These are phyloP conservation scores for Cucumis hystrix DNA, from an alignment of 306 rosid species.

Conservation along the genomic window DNA sequence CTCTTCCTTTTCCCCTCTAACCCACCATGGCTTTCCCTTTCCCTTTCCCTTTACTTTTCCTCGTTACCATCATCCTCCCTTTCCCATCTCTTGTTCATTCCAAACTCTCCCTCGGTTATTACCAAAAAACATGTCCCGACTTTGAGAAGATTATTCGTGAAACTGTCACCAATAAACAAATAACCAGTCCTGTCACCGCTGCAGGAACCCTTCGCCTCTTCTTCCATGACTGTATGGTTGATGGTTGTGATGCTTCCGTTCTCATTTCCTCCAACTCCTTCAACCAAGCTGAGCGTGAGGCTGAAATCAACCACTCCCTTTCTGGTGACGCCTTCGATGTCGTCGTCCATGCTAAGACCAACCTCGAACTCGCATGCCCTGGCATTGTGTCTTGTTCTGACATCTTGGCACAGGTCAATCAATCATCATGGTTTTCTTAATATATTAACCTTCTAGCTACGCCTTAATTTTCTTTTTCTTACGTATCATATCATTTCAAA, in stretches of 20 bases:
- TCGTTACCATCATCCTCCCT: background rate
- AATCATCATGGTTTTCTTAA: too few relatives aligned
- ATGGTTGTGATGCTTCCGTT: background rate
- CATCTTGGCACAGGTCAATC: background rate
- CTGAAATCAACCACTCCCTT: slow-evolving; percentile 6
- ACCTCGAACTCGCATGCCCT: background rate
- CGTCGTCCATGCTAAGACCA: background rate
- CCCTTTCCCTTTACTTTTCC: background rate
- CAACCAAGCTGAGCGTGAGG: background rate
- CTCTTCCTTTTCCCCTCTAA: background rate
- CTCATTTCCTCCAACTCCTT: slow-evolving; percentile 1
- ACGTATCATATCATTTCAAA: too few relatives aligned
- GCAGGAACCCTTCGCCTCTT: slow-evolving; percentile 9
- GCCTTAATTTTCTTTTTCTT: too few relatives aligned
- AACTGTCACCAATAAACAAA: slow-evolving; percentile 1
- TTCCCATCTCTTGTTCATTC: background rate
- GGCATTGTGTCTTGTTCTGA: slow-evolving; percentile 5
- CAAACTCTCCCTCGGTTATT: background rate
- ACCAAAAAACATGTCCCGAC: background rate
- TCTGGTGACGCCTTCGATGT: slow-evolving; percentile 1
- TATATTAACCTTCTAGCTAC: too few relatives aligned
- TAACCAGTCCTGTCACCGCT: background rate
- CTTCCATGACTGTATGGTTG: slow-evolving; percentile 7
- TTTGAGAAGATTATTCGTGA: background rate
- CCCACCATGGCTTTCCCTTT: background rate